A percentile compares a stretch with the other conserved stretches of the same genome.
Conservation (phyloP, 441 rosid species). For the Croton laevigatus region DNA sequence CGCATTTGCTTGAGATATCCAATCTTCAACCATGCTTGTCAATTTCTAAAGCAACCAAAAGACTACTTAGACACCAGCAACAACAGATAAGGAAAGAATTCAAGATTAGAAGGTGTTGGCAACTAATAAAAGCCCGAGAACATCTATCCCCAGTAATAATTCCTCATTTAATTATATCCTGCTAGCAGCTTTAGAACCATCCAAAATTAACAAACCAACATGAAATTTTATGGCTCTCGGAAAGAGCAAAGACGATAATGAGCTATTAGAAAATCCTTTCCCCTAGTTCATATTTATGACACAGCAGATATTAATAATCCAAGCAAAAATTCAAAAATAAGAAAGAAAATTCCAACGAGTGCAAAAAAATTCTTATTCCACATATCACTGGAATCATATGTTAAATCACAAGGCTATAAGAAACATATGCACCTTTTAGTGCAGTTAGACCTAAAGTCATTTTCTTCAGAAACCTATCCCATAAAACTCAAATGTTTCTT, state of each 20-base stretch:
- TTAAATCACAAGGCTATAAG: slow-evolving; percentile 1
- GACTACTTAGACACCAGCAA: slow-evolving; percentile 17
- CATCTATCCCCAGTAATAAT: not conserved
- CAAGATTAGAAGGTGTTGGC: not conserved
- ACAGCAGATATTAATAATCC: not conserved
- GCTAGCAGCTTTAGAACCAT: no score
- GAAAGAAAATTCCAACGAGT: slow-evolving; percentile 1
- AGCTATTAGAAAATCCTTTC: not conserved
- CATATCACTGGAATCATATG: not conserved
- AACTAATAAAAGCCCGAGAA: slow-evolving; percentile 3
- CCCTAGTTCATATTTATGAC: not conserved
- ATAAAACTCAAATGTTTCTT: not conserved
- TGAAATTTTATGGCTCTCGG: not conserved
- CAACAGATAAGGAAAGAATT: not conserved
- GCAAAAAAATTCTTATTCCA: not conserved
- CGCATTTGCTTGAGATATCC: slow-evolving; percentile 94
- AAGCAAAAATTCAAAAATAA: not conserved
- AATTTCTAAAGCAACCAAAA: slow-evolving; percentile 56
- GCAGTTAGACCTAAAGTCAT: not conserved
- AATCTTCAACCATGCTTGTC: slow-evolving; percentile 96
- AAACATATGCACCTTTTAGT: not conserved
- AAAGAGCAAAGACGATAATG: not conserved
- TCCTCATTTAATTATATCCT: not conserved
- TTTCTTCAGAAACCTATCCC: not conserved
- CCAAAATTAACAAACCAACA: not conserved